Evolutionary conservation across 306 rosid species (phyloP), one percentile per base, ranked within the genome.

Genomic region (Trichosanthes cucumerina): DNA sequence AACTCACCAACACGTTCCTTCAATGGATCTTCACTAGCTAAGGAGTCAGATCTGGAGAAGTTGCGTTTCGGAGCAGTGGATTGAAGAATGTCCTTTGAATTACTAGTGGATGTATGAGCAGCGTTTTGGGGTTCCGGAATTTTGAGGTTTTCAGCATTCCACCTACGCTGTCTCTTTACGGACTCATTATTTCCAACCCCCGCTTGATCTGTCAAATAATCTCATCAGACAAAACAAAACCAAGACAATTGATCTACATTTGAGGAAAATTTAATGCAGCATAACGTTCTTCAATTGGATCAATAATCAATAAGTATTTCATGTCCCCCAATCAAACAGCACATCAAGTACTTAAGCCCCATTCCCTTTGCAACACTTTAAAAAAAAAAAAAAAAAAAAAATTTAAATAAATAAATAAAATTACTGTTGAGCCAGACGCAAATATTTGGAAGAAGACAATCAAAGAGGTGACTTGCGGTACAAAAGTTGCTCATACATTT

Each of bases 1-100:
- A 59, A 82, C 97, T 88, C 87, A 96, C 99, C 99, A 80, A 88
- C 88, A 76, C 98, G 98, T 78, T 92, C 99, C 85, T 86, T 93
- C 4, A 86, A 88, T 33, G 85, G 78, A 69, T 87, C 96, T 77
- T 93, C 99, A 65, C 85, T 76, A 46, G 78, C 91, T 69, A 84
- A 76, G 47, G 97, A 91, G 90, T 90, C 90, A 69, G 93, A 89
- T 84, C 90, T 89, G 9, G 96, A 82, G 46, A 92, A 84, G 80
- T 46, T 90, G 81, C 86, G 93, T 62, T 88, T 92, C 75, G 63
- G 79, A 79, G 84, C 26, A 82, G 82, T 11, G 16, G 89, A 66
- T 69, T 82, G 87, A 75, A 68, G 74, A 75, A 77, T 83, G 50
- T 89, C 89, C 87, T 83, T 96, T 71, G 93, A 90, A 1, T 88